Base-by-base conservation (phyloP, 2,329 filamentous ascomycete species). In the Cryoendolithus antarcticus region DNA sequence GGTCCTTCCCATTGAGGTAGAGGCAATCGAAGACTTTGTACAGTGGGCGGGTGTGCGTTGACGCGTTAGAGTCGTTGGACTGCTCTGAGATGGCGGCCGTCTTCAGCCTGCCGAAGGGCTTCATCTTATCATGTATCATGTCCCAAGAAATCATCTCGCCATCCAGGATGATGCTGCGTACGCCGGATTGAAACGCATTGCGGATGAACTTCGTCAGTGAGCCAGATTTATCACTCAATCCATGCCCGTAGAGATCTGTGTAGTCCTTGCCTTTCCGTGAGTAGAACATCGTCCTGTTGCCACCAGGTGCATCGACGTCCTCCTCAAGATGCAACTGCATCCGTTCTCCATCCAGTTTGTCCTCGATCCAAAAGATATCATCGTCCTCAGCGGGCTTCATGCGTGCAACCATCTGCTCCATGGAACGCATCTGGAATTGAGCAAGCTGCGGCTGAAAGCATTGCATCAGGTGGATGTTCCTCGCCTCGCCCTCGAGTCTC, bases 101-200 rank as follows among this genome's bases (percentile, higher is more conserved):
- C 62, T 98, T 98, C 35, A 98, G 70, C 0, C 85, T 93, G 6
- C 91, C 91, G 58, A 98, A 98, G 0, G 82, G 77, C 10, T 93
- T 81, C 38, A 91, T 82, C 40, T 82, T 82, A 62, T 94, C 82
- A 36, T 82, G 70, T 33, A 80, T 76, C 44, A 86, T 83, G 55
- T 96, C 86, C 91, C 91, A 98, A 1, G 88, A 94, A 42, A 98
- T 86, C 91, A 98, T 98, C 59, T 98, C 91, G 7, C 91, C 91
- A 52, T 98, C 91, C 0, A 98, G 70, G 36, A 98, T 94, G 47
- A 94, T 71, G 54, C 84, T 95, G 10, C 80, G 71, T 1, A 96
- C 86, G 2, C 80, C 78, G 1, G 76, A 65, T 2, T 77, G 69
- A 57, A 98, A 96, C 0, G 85, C 86, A 31, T 76, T 69, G 38